Evolutionary conservation across 2,329 filamentous ascomycete species (phyloP).

Genomic region (Epichloe bromicola): DNA sequence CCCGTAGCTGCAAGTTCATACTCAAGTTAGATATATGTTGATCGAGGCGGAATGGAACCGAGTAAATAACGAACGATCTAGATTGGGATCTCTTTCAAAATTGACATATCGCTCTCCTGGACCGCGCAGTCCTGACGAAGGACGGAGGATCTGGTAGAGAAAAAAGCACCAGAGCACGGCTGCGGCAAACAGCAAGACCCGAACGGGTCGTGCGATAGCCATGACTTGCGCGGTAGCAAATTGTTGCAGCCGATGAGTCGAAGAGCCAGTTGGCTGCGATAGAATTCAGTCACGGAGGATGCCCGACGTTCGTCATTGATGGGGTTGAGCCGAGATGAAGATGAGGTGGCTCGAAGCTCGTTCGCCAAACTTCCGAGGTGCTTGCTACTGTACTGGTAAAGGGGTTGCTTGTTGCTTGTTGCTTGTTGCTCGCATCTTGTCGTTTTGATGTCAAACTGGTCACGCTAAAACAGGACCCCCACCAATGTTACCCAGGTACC

Average conservation of each 20-base stretch:
- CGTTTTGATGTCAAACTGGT: not conserved
- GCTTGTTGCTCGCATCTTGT: not conserved
- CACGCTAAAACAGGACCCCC: not conserved
- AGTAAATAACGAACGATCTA: conserved; percentile 55
- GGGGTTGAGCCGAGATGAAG: not conserved
- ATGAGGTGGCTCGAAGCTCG: not conserved
- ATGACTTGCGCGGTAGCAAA: conserved; percentile 31
- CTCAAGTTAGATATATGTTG: conserved; percentile 8
- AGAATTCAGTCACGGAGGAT: not conserved
- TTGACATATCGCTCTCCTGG: conserved; percentile 33
- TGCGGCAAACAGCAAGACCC: conserved; percentile 60
- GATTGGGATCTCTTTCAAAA: conserved; percentile 68
- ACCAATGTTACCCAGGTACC: not conserved
- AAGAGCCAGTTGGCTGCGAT: not conserved
- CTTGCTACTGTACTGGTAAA: not conserved
- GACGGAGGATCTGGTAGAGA: conserved; percentile 59
- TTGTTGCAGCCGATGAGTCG: not conserved
- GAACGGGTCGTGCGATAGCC: conserved; percentile 76
- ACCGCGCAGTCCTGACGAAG: conserved; percentile 32
- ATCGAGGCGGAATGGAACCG: not conserved
- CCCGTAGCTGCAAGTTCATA: conserved; percentile 49
- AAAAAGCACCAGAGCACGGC: conserved; percentile 68
- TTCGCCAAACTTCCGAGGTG: no score
- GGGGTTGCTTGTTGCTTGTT: not conserved
- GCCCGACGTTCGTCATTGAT: not conserved